Evolutionary conservation across 257 asterid species (phyloP), one percentile per base, ranked within the genome.

Genomic region (Cordia subcordata): DNA sequence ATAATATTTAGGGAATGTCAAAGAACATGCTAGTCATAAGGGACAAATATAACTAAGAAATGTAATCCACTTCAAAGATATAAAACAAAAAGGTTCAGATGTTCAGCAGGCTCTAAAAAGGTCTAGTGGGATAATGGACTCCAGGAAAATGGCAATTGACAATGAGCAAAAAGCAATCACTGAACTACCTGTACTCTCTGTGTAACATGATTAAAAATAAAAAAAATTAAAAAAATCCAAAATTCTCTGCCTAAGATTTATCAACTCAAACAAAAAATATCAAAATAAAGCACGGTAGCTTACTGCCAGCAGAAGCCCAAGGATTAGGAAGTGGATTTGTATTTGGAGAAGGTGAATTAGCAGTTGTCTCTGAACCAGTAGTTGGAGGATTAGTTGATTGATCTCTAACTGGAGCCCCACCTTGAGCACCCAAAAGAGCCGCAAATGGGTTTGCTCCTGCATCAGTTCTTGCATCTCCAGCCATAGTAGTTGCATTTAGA

Each of bases 301-400:
- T 75, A 82, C 85, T 57, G 18, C 76, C 76, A 55, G 75, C 60
- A 40, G 82, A 63, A 17, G 78, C 74, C 90, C 87, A 83, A 53
- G 87, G 90, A 72, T 80, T 83, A 21, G 90, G 90, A 68, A 80
- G 87, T 27, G 90, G 86, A 57, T 75, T 75, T 0, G 81, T 68
- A 64, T 82, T 80, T 62, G 90, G 90, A 64, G 70, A 80, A 72
- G 84, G 82, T 21, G 86, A 63, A 69, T 66, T 71, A n/a, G 66
- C 38, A 22, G 73, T 32, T 20, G 63, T 19, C 22, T 66, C 82
- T 58, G 77, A 15, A 66, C 79, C 58, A 11, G 72, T 53, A 35
- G 76, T 50, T 32, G 76, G 47, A 53, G 82, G 65, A 67, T 73
- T 71, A 49, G 74, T 55, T 15, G 65, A 16, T 54, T 68, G 75